These are phyloP conservation scores for Lipomyces sp. DNA, from an alignment of 805 yeast species.

Conservation along the genomic window DNA sequence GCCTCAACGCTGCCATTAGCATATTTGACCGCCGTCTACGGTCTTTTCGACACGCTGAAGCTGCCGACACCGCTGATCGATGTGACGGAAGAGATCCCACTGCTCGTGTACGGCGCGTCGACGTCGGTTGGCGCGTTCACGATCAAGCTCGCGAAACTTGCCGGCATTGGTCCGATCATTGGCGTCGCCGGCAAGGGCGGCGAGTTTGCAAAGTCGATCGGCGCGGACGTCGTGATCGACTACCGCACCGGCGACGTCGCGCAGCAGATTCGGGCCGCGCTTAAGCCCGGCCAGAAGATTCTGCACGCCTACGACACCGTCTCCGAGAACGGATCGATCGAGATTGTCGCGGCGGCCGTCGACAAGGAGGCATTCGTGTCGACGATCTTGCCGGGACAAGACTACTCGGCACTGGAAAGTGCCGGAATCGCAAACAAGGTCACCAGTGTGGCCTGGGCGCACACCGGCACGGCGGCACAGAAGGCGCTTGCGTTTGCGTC, in stretches of 20 bases:
- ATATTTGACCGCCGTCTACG: slow-evolving; percentile 10
- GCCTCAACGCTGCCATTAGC: slow-evolving; percentile 18
- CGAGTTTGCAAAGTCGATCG: slow-evolving; percentile 10
- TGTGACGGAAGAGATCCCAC: slow-evolving; percentile 4
- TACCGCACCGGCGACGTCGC: slow-evolving; percentile 8
- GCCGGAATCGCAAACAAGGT: not conserved
- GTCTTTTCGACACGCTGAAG: slow-evolving; percentile 1
- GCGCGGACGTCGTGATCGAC: slow-evolving; percentile 11
- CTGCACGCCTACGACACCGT: slow-evolving; percentile 9
- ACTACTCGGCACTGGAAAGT: not conserved
- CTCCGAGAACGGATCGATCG: slow-evolving; percentile 11
- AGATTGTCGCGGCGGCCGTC: slow-evolving; percentile 1
- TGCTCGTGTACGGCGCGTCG: slow-evolving; percentile 12
- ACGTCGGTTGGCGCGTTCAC: slow-evolving; percentile 15
- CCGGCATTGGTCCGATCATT: slow-evolving; percentile 13
- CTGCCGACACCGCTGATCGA: slow-evolving; percentile 11
- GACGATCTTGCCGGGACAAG: slow-evolving; percentile 3
- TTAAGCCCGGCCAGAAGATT: slow-evolving; percentile 9
- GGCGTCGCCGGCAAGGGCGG: slow-evolving; percentile 15
- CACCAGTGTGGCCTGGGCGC: slow-evolving; percentile 6
- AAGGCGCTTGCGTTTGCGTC: slow-evolving; percentile 5
- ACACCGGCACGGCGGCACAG: not conserved
- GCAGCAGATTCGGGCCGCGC: not conserved
- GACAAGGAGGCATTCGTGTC: slow-evolving; percentile 1
- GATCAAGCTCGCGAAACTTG: slow-evolving; percentile 14